These are phyloP conservation scores for Fennellomyces sp. DNA, from an alignment of 371 early-diverging fungal genomes.

Conservation along the genomic window DNA sequence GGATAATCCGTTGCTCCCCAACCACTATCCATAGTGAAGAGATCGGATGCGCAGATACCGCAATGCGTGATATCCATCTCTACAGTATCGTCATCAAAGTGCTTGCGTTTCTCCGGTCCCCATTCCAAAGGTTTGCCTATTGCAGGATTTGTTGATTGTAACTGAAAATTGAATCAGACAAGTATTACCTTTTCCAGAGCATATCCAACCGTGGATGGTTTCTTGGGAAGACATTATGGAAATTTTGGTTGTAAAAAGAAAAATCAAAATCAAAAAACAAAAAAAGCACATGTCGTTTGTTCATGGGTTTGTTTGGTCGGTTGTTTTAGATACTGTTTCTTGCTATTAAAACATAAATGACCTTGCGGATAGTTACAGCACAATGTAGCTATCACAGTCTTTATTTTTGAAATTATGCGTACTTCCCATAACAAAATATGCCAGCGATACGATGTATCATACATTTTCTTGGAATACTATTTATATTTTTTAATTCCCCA, in stretches of 20 bases:
- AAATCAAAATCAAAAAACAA: not conserved
- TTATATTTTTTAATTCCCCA: too few relatives aligned
- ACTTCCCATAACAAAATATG: too few relatives aligned
- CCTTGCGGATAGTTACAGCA: too few relatives aligned
- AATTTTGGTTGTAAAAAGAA: not conserved
- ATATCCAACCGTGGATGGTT: constrained; percentile 35
- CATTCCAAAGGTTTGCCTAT: constrained; percentile 18
- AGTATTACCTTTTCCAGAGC: constrained; percentile 27
- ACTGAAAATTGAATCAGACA: not conserved
- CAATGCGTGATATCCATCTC: constrained; percentile 65
- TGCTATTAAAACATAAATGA: too few relatives aligned
- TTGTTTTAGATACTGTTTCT: too few relatives aligned
- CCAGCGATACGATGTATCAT: too few relatives aligned
- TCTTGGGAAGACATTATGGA: constrained; percentile 10
- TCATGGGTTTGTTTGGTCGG: too few relatives aligned
- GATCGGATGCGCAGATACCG: constrained; percentile 44
- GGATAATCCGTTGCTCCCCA: constrained; percentile 46
- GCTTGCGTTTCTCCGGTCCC: constrained; percentile 16
- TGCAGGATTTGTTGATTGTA: not conserved
- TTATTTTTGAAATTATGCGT: too few relatives aligned
- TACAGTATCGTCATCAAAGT: constrained; percentile 52
- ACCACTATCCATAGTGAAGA: constrained; percentile 56
- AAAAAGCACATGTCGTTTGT: too few relatives aligned
- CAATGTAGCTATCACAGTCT: too few relatives aligned
- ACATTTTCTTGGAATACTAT: too few relatives aligned